These are phyloP conservation scores for Penicillium maclennaniae DNA, from an alignment of 495 filamentous ascomycete genomes.

Conservation along the genomic window DNA sequence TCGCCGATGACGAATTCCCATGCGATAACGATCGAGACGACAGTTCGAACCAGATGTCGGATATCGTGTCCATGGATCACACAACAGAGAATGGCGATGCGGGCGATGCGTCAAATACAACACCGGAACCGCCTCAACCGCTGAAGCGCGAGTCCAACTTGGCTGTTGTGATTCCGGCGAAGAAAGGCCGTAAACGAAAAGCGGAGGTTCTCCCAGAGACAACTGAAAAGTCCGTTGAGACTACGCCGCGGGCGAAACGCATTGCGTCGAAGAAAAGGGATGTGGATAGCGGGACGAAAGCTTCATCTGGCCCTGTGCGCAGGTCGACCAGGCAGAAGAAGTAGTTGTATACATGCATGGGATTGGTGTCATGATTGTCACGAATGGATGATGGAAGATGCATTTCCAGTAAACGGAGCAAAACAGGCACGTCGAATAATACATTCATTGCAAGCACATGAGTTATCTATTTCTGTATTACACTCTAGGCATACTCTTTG, in stretches of 20 bases:
- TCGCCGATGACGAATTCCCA: constrained; percentile 10
- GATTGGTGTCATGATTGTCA: background rate
- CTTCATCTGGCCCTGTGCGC: constrained; percentile 26
- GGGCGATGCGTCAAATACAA: constrained; percentile 24
- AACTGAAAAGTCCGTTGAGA: constrained; percentile 6
- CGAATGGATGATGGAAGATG: background rate
- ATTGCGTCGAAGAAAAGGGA: constrained; percentile 24
- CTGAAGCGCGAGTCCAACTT: constrained; percentile 5
- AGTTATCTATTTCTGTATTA: background rate
- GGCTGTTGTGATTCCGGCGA: constrained; percentile 10
- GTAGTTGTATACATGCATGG: constrained; percentile 4
- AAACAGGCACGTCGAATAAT: background rate
- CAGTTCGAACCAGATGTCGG: constrained; percentile 20
- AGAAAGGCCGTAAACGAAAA: constrained; percentile 37
- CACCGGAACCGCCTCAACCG: constrained; percentile 13
- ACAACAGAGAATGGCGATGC: constrained; percentile 12
- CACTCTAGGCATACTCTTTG: constrained; percentile 64
- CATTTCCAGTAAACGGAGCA: background rate
- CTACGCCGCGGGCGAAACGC: constrained; percentile 26
- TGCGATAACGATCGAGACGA: constrained; percentile 7
- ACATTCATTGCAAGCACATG: background rate
- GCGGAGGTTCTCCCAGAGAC: constrained; percentile 24
- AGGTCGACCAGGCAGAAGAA: constrained; percentile 35
- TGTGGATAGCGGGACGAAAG: constrained; percentile 7
- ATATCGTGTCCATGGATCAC: constrained; percentile 11